A percentile compares a stretch with the other conserved stretches of the same genome.
Evolutionary conservation across 495 filamentous ascomycete genomes (phyloP).

Genomic region (Neurospora sp.): DNA sequence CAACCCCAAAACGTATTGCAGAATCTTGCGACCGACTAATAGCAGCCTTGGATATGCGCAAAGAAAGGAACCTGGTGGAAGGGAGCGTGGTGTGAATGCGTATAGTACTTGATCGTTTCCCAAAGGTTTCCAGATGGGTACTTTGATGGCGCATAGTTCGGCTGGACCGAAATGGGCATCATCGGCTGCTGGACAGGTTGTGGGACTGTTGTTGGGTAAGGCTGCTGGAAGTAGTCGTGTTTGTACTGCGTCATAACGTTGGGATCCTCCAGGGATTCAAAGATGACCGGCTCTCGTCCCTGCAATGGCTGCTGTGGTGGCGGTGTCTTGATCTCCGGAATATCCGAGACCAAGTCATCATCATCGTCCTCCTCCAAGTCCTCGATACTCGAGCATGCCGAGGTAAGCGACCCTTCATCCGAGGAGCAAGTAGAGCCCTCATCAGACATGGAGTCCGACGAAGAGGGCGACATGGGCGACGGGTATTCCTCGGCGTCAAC

Average conservation of each 20-base stretch:
- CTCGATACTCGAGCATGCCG: slow-evolving; percentile 35
- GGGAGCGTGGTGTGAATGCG: slow-evolving; percentile 25
- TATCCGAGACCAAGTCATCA: slow-evolving; percentile 30
- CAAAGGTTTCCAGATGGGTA: slow-evolving; percentile 30
- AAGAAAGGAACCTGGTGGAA: slow-evolving; percentile 40
- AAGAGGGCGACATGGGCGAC: slow-evolving; percentile 30
- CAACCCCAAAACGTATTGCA: neutral
- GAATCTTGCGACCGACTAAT: slow-evolving; percentile 19
- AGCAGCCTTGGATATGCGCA: slow-evolving; percentile 38
- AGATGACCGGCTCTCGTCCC: slow-evolving; percentile 22
- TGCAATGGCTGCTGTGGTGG: slow-evolving; percentile 23
- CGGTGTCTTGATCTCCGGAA: slow-evolving; percentile 29
- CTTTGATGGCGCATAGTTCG: slow-evolving; percentile 24
- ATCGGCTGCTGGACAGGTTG: slow-evolving; percentile 11
- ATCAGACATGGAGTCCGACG: slow-evolving; percentile 30
- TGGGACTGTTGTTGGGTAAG: slow-evolving; percentile 17
- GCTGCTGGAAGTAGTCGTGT: slow-evolving; percentile 32
- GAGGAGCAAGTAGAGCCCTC: slow-evolving; percentile 37
- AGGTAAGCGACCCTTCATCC: slow-evolving; percentile 35
- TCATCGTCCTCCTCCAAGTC: slow-evolving; percentile 31
- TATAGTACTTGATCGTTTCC: slow-evolving; percentile 33
- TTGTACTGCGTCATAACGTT: slow-evolving; percentile 24
- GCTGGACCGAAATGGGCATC: slow-evolving; percentile 16
- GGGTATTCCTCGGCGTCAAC: slow-evolving; percentile 35
- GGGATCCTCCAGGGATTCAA: slow-evolving; percentile 29